Base-by-base conservation (phyloP, 1,284 basidiomycete species). In the Exobasidium cylindrosporum region DNA sequence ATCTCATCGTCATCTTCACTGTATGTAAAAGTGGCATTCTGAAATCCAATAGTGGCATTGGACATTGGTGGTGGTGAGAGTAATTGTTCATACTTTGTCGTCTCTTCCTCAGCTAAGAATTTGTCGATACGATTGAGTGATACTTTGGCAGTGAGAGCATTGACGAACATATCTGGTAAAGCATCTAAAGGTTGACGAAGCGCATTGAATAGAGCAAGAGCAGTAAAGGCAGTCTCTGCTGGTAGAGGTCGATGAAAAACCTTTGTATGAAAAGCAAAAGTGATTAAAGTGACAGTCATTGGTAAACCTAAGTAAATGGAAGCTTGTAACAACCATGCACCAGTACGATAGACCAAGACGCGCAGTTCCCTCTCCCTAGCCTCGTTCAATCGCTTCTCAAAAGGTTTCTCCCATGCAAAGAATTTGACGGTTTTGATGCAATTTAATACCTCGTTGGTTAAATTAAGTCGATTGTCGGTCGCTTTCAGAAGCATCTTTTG, bases 241-340 rank as follows among this genome's bases (percentile, higher is more conserved):
- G 82, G 83, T 7, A 85, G 75, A 29, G 81, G 74, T 64, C 80
- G 68, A 66, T 83, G 81, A 74, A 84, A 80, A 7, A 85, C 72
- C 1, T 82, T 64, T 13, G 84, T 84, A 70, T 85, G 88, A 35
- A 85, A 84, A 5, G 84, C 83, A 74, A 86, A 90, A 0, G 88
- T 88, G 21, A 84, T 83, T 40, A 86, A 73, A 85, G 89, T 90
- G 14, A 86, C 86, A 13, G 83, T 65, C 40, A 86, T 65, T 3
- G 88, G 81, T 0, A 89, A 88, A 40, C 89, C 85, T 57, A 76
- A 82, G 21, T 82, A 80, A 52, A 83, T 67, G 13, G 83, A 66
- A 17, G 81, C 80, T 29, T 77, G 77, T 32, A 82, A 65, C 4
- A 81, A 73, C 61, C 79, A 78, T 11, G 82, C 80, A 3, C 81